phyloP scores from a whole-genome alignment of 2,329 filamentous ascomycete species.

The Moelleriella libera region DNA sequence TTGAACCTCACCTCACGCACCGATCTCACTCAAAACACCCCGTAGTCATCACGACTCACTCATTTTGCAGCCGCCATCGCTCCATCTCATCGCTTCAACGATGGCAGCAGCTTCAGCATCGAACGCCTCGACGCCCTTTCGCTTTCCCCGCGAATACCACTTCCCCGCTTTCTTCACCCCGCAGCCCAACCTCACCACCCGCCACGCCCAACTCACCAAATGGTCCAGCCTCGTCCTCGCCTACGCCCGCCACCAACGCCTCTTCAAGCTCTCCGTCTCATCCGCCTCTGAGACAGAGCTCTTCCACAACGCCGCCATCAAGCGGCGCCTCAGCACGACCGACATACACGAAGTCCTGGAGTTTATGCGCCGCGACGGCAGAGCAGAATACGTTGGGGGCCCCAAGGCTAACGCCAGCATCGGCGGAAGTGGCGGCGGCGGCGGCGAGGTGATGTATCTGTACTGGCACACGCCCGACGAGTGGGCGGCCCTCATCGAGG shows the following conservation, averaged over 20 bases:
- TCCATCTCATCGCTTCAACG: background rate
- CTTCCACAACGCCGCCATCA: conserved; percentile 42
- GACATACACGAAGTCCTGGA: conserved; percentile 45
- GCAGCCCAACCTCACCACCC: conserved; percentile 61
- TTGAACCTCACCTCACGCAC: background rate
- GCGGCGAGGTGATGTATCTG: conserved; percentile 36
- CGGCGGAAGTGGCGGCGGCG: conserved; percentile 10
- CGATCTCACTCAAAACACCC: background rate
- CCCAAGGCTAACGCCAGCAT: conserved; percentile 23
- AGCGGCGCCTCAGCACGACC: conserved; percentile 31
- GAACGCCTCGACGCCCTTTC: background rate
- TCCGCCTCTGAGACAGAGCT: conserved; percentile 37
- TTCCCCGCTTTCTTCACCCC: conserved; percentile 81
- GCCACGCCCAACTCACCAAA: conserved; percentile 62
- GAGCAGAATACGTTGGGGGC: conserved; percentile 49
- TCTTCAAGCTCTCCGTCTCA: conserved; percentile 60
- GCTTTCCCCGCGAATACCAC: conserved; percentile 50
- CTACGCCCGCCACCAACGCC: conserved; percentile 66
- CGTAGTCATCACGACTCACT: background rate
- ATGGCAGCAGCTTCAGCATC: too few species aligned
- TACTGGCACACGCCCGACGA: conserved; percentile 83
- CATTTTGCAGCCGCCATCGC: background rate
- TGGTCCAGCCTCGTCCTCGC: conserved; percentile 77
- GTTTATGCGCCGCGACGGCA: conserved; percentile 42
- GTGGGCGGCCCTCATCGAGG: conserved; percentile 69